Evolutionary conservation across 495 filamentous ascomycete species (phyloP).

Genomic region (Hapsidospora chrysogenum): DNA sequence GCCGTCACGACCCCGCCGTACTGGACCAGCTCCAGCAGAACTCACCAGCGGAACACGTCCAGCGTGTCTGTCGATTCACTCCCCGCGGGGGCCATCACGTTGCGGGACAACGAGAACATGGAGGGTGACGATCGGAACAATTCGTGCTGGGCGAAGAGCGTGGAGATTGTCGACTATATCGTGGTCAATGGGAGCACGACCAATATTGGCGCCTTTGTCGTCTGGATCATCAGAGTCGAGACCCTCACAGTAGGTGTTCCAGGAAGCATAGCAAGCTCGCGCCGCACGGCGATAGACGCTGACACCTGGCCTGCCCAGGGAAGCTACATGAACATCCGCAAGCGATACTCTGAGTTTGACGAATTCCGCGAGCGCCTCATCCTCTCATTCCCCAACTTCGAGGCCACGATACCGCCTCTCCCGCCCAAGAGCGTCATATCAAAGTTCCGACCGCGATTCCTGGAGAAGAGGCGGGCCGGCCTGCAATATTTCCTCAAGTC

Average conservation of each 20-base stretch:
- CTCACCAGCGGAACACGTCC: slow-evolving; percentile 14
- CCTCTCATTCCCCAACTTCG: slow-evolving; percentile 35
- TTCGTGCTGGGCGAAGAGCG: slow-evolving; percentile 40
- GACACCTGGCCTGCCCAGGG: slow-evolving; percentile 16
- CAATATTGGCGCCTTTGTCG: slow-evolving; percentile 39
- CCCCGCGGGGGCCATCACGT: slow-evolving; percentile 26
- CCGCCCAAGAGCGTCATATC: slow-evolving; percentile 37
- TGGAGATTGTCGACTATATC: slow-evolving; percentile 31
- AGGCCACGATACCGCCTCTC: slow-evolving; percentile 35
- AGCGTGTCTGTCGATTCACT: slow-evolving; percentile 29
- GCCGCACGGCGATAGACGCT: background rate
- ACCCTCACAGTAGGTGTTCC: slow-evolving; percentile 24
- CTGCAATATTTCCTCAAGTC: slow-evolving; percentile 41
- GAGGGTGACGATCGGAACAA: slow-evolving; percentile 26
- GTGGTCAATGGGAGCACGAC: slow-evolving; percentile 31
- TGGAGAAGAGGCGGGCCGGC: slow-evolving; percentile 34
- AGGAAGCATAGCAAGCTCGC: background rate
- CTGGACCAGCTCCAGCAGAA: background rate
- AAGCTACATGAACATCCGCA: slow-evolving; percentile 34
- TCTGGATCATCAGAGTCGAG: slow-evolving; percentile 38
- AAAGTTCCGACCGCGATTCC: slow-evolving; percentile 32
- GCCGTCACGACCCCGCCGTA: slow-evolving; percentile 1
- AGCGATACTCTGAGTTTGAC: slow-evolving; percentile 43
- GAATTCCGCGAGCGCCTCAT: slow-evolving; percentile 30
- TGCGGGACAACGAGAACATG: slow-evolving; percentile 34